A percentile compares a stretch with the other conserved stretches of the same genome.
These are phyloP conservation scores for Tulasnella calospora DNA, from an alignment of 768 basidiomycete species.

Conservation along the genomic window DNA sequence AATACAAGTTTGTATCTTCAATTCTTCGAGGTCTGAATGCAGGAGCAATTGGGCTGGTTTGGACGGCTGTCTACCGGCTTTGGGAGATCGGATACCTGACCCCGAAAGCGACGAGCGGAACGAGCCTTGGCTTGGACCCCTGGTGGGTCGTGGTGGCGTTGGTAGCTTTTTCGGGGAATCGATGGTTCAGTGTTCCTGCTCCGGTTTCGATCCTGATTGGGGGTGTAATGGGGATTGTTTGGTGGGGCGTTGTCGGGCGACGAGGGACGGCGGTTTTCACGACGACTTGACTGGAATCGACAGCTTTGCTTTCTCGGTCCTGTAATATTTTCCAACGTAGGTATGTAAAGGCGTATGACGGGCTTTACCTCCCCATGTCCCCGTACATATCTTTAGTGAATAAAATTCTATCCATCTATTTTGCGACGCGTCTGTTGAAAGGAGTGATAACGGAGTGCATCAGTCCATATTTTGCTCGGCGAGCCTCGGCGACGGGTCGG, in stretches of 20 bases:
- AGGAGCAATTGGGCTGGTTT: conserved; percentile 26
- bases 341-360: too few relatives aligned
- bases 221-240: conserved; percentile 13
- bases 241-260: conserved; percentile 4
- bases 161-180: conserved; percentile 1
- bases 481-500: background rate
- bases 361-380: too few relatives aligned
- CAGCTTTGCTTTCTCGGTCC: background rate
- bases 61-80: conserved; percentile 28
- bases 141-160: conserved; percentile 21
- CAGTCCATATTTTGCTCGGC: background rate
- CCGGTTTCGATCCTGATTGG: conserved; percentile 7
- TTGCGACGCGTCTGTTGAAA: too few relatives aligned
- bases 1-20: conserved; percentile 1
- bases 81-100: conserved; percentile 27
- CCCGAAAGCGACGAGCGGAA: background rate
- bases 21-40: conserved; percentile 31
- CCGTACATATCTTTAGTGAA: too few relatives aligned
- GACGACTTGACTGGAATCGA: background rate
- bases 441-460: background rate
- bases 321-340: too few relatives aligned
- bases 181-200: conserved; percentile 15
- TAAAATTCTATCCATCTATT: too few relatives aligned
- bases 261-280: background rate
- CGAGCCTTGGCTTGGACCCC: conserved; percentile 18